A percentile compares a stretch with the other conserved stretches of the same genome.
These are phyloP conservation scores for Wickerhamomyces rabaulensis DNA, from an alignment of 805 yeast genomes.

Conservation along the genomic window DNA sequence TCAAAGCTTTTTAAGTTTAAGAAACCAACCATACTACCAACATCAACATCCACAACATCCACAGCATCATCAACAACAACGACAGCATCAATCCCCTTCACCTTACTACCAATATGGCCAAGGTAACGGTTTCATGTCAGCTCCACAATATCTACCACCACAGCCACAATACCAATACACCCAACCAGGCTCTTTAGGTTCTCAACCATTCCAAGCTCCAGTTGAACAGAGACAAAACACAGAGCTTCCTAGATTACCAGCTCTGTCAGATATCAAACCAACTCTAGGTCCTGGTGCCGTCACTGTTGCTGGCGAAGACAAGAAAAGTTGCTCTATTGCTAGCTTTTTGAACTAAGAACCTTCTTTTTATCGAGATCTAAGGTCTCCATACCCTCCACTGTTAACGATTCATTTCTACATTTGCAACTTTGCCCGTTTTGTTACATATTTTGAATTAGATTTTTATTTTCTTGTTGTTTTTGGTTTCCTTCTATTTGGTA, in stretches of 20 bases:
- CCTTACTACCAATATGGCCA: neutral
- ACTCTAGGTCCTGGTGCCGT: neutral
- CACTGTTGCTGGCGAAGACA: neutral
- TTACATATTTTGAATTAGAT: neutral
- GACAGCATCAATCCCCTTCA: slow-evolving; percentile 1
- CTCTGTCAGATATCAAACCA: neutral
- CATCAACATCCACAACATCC: slow-evolving; percentile 11
- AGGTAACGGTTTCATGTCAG: neutral
- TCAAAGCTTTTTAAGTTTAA: slow-evolving; percentile 20
- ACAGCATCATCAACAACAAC: slow-evolving; percentile 2
- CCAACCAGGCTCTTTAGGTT: slow-evolving; percentile 2
- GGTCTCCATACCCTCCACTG: neutral
- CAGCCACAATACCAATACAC: slow-evolving; percentile 11
- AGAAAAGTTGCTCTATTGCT: slow-evolving; percentile 17
- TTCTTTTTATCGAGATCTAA: neutral
- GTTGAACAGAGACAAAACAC: neutral
- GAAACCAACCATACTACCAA: slow-evolving; percentile 22
- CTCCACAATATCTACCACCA: slow-evolving; percentile 7
- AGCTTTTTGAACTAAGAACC: slow-evolving; percentile 13
- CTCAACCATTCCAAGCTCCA: neutral
- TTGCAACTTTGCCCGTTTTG: neutral
- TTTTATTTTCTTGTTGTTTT: neutral
- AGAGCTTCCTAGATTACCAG: neutral
- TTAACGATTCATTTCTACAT: slow-evolving; percentile 4
- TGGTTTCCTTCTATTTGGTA: too few species aligned